phyloP scores from a whole-genome alignment of 1,139 yeast species.

The Magnusiomyces tetraspermus region DNA sequence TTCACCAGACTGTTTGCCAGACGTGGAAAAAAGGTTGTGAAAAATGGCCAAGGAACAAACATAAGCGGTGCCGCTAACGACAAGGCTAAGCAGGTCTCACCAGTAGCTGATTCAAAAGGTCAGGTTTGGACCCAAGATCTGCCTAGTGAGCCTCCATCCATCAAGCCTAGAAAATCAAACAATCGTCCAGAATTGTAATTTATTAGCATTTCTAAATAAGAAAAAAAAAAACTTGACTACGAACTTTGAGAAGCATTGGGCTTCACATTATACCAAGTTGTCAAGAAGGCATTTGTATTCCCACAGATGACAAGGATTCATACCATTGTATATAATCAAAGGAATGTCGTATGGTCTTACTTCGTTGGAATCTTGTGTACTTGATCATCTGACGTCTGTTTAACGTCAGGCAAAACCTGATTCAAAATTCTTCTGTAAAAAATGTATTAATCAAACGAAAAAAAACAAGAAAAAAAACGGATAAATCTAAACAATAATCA shows the following conservation, averaged over 20 bases:
- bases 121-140: slow-evolving; percentile 13
- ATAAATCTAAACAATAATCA: too few species aligned
- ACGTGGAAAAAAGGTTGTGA: not conserved
- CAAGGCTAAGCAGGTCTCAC: not conserved
- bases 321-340: too few species aligned
- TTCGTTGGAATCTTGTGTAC: too few species aligned
- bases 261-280: not conserved
- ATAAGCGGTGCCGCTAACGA: not conserved
- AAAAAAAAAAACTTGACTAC: not conserved
- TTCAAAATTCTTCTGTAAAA: too few species aligned
- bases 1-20: slow-evolving; percentile 33
- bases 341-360: too few species aligned
- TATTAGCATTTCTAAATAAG: not conserved
- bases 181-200: slow-evolving; percentile 10
- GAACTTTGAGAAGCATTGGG: too few species aligned
- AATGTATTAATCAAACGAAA: too few species aligned
- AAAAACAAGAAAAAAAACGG: too few species aligned
- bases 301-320: too few species aligned
- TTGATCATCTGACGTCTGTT: too few species aligned
- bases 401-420: too few species aligned
- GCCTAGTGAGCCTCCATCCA: slow-evolving; percentile 10
- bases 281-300: too few species aligned
- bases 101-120: slow-evolving; percentile 11
- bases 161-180: slow-evolving; percentile 6
- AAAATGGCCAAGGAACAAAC: not conserved